Base-by-base conservation (phyloP, 2,329 filamentous ascomycete genomes). In the Cordyceps fumosorosea region DNA sequence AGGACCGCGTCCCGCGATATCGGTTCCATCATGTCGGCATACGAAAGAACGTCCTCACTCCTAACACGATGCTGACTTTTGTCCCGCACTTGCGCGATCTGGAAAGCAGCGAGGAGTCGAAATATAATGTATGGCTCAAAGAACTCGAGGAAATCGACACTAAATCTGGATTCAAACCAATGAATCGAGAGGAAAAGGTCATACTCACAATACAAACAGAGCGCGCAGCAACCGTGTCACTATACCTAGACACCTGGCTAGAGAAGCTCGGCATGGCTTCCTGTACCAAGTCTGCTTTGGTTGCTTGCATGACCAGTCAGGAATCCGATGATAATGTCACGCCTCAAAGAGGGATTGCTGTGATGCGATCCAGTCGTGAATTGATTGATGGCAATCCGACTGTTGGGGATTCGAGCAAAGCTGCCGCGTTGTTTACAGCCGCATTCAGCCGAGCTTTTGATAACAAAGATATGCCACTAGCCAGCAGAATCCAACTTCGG, bases 11-110 rank as follows among this genome's bases (percentile, higher is more conserved):
- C 10, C 84, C 84, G n/a, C 73, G 74, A 29, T 86, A 86, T 67
- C 75, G 80, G 34, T 85, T 84, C 65, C 84, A 86, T 66, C 82
- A 85, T 63, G 80, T 85, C 44, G 81, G 84, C 67, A 84, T 86
- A 57, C 77, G 76, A 68, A 84, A 82, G 68, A 86, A 85, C 62
- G 80, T 86, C 42, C 75, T 85, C 34, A 83, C 83, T 0, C 82
- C 83, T 3, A 84, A 85, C 67, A 84, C 83, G 1, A 82, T 83
- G 75, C 75, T 85, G 59, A 84, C 81, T 37, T 86, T 84, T 68
- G 81, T 85, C 16, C 84, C 84, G 16, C 82, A 85, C 69, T 71
- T 86, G 56, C 78, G 81, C 59, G 84, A 86, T 64, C 73, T 86
- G 32, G 79, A 82, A 53, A 80, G 79, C 26, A 78, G 79, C n/a